A percentile compares a stretch with the other conserved stretches of the same genome.
Evolutionary conservation across 2,329 filamentous ascomycete genomes (phyloP).

Genomic region (Botrytis hyacinthi): DNA sequence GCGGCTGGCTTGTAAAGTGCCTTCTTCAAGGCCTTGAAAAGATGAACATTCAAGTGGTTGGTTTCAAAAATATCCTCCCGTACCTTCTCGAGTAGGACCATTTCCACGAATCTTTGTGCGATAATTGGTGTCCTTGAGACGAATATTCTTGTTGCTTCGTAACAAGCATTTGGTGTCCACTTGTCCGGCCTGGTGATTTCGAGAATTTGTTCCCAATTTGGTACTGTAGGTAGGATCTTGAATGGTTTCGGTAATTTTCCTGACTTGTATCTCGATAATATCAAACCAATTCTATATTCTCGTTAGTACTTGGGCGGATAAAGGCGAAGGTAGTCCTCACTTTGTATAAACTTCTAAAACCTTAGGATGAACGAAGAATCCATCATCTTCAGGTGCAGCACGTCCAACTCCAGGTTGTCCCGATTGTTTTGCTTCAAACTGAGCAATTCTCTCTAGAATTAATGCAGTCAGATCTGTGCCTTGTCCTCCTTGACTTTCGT

Average conservation of each 20-base stretch:
- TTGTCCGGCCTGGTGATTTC: constrained; percentile 76
- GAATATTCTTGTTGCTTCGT: constrained; percentile 89
- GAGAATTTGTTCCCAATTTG: constrained; percentile 87
- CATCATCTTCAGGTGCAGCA: constrained; percentile 61
- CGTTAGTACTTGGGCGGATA: constrained; percentile 20
- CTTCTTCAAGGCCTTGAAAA: constrained; percentile 93
- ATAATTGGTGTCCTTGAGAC: constrained; percentile 77
- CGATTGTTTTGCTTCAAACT: constrained; percentile 72
- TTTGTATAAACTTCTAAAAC: constrained; percentile 93
- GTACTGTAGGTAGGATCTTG: constrained; percentile 91
- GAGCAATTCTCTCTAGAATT: constrained; percentile 91
- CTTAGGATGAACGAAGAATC: constrained; percentile 83
- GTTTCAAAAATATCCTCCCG: constrained; percentile 91
- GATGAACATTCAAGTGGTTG: constrained; percentile 91
- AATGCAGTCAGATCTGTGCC: constrained; percentile 85
- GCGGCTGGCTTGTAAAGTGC: constrained; percentile 89
- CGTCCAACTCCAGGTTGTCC: constrained; percentile 30
- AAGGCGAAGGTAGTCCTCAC: constrained; percentile 43
- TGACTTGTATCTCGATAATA: constrained; percentile 89
- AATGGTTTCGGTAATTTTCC: constrained; percentile 97
- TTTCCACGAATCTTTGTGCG: constrained; percentile 81
- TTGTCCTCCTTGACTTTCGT: constrained; percentile 46
- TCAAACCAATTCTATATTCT: constrained; percentile 67
- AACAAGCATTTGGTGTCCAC: constrained; percentile 76
- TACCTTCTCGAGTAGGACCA: constrained; percentile 84